Evolutionary conservation across 1,284 basidiomycete genomes (phyloP).

Genomic region (Rhizopogon hawkerae): DNA sequence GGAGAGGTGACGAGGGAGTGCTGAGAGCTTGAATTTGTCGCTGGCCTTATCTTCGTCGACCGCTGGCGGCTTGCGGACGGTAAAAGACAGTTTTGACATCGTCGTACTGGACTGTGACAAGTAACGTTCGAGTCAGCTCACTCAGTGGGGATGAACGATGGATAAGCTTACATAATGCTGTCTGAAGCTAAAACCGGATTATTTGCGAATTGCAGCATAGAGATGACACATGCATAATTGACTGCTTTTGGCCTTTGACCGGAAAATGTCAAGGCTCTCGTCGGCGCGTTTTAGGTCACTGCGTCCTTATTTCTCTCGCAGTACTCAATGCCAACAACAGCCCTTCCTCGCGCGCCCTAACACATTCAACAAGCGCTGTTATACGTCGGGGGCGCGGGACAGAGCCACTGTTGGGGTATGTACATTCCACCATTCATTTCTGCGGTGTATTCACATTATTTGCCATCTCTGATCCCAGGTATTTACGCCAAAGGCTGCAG

Average conservation of each 20-base stretch:
- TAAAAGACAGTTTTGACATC: too few species aligned
- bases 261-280: background rate
- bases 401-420: conserved; percentile 37
- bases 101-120: too few species aligned
- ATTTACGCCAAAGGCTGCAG: conserved; percentile 80
- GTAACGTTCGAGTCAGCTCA: too few species aligned
- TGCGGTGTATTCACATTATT: background rate
- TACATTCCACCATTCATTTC: conserved; percentile 1
- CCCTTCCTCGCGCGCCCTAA: background rate
- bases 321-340: background rate
- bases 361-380: background rate
- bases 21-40: too few species aligned
- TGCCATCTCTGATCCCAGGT: conserved; percentile 41
- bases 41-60: too few species aligned
- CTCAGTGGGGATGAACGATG: background rate
- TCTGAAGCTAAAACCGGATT: too few species aligned
- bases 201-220: background rate
- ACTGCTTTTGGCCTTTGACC: background rate
- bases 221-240: background rate
- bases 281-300: background rate
- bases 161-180: too few species aligned
- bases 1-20: conserved; percentile 3
- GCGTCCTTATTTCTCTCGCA: background rate
- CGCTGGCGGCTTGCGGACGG: too few species aligned
- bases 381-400: conserved; percentile 28